phyloP scores from a whole-genome alignment of 164 flowering plant genomes.

The Annona squamosa region DNA sequence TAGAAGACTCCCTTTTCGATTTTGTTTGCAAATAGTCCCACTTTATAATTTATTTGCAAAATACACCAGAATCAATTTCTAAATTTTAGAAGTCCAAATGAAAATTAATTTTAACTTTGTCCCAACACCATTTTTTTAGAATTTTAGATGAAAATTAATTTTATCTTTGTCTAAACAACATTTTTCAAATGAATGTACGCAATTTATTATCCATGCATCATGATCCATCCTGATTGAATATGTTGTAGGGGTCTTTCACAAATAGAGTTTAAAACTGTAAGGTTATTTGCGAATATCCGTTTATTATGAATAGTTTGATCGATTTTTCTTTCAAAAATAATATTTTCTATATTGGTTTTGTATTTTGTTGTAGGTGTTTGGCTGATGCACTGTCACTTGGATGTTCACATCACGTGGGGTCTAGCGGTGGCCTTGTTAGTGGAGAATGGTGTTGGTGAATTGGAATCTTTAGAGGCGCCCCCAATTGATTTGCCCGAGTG shows the following conservation, averaged over 20 bases:
- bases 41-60: no score
- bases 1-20: no score
- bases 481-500: conserved; percentile 44
- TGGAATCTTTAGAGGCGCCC: conserved; percentile 48
- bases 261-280: not conserved
- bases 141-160: no score
- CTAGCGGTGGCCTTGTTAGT: conserved; percentile 72
- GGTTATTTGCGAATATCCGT: not conserved
- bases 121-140: no score
- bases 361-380: conserved; percentile 47
- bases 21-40: no score
- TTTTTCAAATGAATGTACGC: no score
- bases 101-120: no score
- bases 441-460: conserved; percentile 52
- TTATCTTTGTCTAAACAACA: no score
- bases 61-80: no score
- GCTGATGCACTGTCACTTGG: conserved; percentile 87
- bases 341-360: not conserved
- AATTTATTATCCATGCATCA: not conserved
- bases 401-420: conserved; percentile 75
- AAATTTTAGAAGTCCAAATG: no score
- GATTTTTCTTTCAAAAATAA: not conserved
- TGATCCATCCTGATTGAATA: not conserved
- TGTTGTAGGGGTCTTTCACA: no score
- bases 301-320: not conserved